Base-by-base conservation (phyloP, 805 yeast species). In the Candida yuanshanica region DNA sequence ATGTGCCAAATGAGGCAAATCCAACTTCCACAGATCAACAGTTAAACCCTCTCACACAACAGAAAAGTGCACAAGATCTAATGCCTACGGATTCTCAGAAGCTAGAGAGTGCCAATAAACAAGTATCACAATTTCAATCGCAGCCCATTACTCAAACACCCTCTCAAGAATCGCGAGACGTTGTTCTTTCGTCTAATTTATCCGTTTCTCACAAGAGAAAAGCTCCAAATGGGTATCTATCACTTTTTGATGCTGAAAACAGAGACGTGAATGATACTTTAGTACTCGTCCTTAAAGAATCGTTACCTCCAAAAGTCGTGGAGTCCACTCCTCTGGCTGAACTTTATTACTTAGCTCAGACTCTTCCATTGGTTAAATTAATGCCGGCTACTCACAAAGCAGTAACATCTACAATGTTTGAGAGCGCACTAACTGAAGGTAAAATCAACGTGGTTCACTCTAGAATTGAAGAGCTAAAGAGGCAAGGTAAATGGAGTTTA, bases 401-500 rank as follows among this genome's bases (percentile, higher is more conserved):
- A 0, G 68, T 91, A 29, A 78, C 89, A 24, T 85, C 98, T 0
- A 91, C 87, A 38, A 78, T 85, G 42, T 93, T 78, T 63, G 95
- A 88, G 55, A 76, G 83, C 52, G 86, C 95, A 0, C 66, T 90
- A 25, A 75, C 87, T 12, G 99, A 93, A 57, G 96, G 96, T 4
- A 84, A 90, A 57, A 80, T 91, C 3, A 86, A 95, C 0, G 96
- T 89, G 10, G 79, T 88, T 16, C 84, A 88, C 52, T 83, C 95
- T 2, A 71, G 98, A 46, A 90, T 93, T 36, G 98, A 91, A 56
- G 98, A 91, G 59, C 69, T 93, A 47, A 87, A 88, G 59, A 70
- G 95, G 36, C 82, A 83, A 43, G 84, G 86, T 2, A 80, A 85
- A 52, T 93, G 99, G 98, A 82, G 95, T 18, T 66, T 93, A 39